Base-by-base conservation (phyloP, 2,329 filamentous ascomycete species). In the Penicillium decumbens region DNA sequence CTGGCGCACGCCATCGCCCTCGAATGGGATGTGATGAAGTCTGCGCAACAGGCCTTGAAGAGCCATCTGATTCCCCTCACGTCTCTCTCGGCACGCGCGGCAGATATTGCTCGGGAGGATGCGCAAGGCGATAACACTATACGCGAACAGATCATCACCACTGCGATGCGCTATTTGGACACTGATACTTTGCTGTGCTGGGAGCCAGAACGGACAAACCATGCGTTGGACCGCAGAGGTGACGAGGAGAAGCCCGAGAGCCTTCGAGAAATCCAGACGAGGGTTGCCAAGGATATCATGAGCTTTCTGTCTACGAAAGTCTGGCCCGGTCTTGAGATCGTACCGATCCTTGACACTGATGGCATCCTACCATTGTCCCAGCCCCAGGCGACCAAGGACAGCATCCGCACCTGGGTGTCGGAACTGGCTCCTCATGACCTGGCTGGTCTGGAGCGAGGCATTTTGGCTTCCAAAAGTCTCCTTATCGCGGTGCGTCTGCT, bases 101-200 rank as follows among this genome's bases (percentile, higher is more conserved):
- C 92, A 27, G 92, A 97, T 65, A 88, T 97, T 47, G 77, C 77
- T 41, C 77, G 77, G 18, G 85, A 89, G 58, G 88, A 95, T 58
- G 67, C 66, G 0, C 57, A 70, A 8, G 77, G 75, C 3, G 69
- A 75, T 33, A 66, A 63, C 13, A 74, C 76, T 23, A 77, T 87
- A 32, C 80, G 91, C 30, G 67, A 79, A 0, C 75, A 79, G 35
- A 83, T 96, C 41, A 74, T 86, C 13, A 76, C 75, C 15, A 84
- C 82, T 55, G 73, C 93, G 44, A 80, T 97, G 78, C 81, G 87
- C 41, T 97, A 97, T 70, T 80, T 98, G 24, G 84, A 90, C 61
- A 97, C 93, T 1, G 93, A 98, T 72, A 91, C 89, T 0, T 74
- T 97, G 30, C 81, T 98, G 1, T 97, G 92, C 79, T 95, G 90